Evolutionary conservation across 208 protist species (phyloP).

Genomic region (Tritrichomonas musculus): DNA sequence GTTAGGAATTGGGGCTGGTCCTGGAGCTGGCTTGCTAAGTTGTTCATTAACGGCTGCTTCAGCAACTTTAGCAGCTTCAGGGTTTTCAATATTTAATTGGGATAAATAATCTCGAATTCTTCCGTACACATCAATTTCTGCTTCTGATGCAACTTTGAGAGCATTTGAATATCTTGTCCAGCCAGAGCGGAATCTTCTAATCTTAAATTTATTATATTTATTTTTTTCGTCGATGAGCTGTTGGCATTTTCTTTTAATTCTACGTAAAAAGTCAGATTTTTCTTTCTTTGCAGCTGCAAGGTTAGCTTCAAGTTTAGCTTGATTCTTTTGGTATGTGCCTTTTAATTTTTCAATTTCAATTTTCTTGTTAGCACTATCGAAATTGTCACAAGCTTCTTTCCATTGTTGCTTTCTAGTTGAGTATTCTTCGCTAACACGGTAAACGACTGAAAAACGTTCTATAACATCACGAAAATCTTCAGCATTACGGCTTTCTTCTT

Average conservation of each 20-base stretch:
- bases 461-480: slow-evolving; percentile 32
- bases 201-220: slow-evolving; percentile 2
- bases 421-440: not conserved
- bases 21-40: too few relatives aligned
- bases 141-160: not conserved
- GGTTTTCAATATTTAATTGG: too few relatives aligned
- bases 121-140: too few relatives aligned
- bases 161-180: not conserved
- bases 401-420: not conserved
- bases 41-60: too few relatives aligned
- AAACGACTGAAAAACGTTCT: slow-evolving; percentile 19
- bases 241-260: not conserved
- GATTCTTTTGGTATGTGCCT: not conserved
- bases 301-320: not conserved
- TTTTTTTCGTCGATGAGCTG: not conserved
- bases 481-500: not conserved
- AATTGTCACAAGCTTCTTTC: not conserved
- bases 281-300: not conserved
- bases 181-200: not conserved
- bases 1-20: too few relatives aligned
- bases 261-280: not conserved
- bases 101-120: too few relatives aligned
- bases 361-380: not conserved
- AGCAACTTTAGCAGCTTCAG: too few relatives aligned
- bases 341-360: not conserved